Evolutionary conservation across 768 basidiomycete species (phyloP).

Genomic region (Rhizopogon vulgaris): DNA sequence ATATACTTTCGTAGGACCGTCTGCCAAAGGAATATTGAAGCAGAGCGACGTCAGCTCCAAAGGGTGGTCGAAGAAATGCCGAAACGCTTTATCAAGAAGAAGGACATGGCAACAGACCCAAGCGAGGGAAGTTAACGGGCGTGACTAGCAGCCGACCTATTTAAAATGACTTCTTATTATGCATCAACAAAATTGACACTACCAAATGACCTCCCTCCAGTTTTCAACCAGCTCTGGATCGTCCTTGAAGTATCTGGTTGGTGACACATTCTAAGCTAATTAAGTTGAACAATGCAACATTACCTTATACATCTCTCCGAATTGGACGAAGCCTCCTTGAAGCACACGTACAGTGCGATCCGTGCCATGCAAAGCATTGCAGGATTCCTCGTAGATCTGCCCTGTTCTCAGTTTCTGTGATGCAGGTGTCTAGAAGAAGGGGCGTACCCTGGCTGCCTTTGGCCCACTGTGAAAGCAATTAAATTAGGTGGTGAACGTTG

Average conservation of each 20-base stretch:
- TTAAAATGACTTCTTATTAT: neutral
- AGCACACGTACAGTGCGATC: constrained; percentile 60
- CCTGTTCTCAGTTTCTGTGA: neutral
- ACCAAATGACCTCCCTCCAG: constrained; percentile 67
- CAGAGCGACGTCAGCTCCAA: constrained; percentile 50
- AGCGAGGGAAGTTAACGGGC: constrained; percentile 1
- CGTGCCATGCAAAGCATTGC: constrained; percentile 38
- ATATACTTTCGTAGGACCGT: constrained; percentile 42
- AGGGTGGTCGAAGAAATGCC: constrained; percentile 59
- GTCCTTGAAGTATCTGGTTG: constrained; percentile 31
- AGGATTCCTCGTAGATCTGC: constrained; percentile 67
- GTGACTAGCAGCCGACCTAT: neutral
- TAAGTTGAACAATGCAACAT: neutral
- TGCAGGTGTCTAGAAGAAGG: neutral
- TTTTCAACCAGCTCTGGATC: constrained; percentile 71
- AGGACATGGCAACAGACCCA: constrained; percentile 17
- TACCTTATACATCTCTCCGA: constrained; percentile 67
- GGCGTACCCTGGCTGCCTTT: constrained; percentile 62
- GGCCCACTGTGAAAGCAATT: constrained; percentile 50
- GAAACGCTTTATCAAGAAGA: constrained; percentile 42
- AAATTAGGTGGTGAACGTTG: neutral
- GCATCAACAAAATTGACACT: constrained; percentile 13
- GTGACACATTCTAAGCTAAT: neutral
- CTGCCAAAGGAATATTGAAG: constrained; percentile 49
- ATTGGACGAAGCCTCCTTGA: constrained; percentile 64